Base-by-base conservation (phyloP, 2,329 filamentous ascomycete species). In the Aspergillus sp. region DNA sequence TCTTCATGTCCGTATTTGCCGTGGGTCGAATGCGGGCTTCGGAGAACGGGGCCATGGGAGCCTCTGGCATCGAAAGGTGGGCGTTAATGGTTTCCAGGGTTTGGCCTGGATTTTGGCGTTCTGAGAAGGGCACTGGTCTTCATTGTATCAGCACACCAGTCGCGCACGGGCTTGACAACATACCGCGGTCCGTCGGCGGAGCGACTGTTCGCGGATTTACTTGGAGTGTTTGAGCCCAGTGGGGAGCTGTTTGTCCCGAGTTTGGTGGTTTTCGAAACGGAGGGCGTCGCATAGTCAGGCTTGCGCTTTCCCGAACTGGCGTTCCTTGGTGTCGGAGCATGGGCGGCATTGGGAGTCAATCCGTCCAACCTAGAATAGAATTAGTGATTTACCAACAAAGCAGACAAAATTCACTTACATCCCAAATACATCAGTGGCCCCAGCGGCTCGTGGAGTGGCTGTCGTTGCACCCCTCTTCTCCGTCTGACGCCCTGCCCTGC, bases 1-100 rank as follows among this genome's bases (percentile, higher is more conserved):
- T 95, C 56, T 88, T 86, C 51, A 86, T 73, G 55, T 96, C 89
- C 1, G 86, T 89, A 38, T 84, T 83, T 2, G 86, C 83, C 4
- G 80, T 88, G 13, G 94, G 71, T 53, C 83, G 88, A 55, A 96
- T 78, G 31, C 91, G 81, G 11, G 85, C 55, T 56, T 91, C 83
- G 8, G 76, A 55, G 43, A 78, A 84, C 1, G 82, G 80, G 19
- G 80, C 78, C 15, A 83, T 72, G 2, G 82, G 83, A 2, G 80
- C 67, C 29, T 85, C 78, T 17, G 81, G 68, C 1, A 77, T 61
- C 10, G 71, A 55, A 17, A 93, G 72, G 37, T 89, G 76, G 26
- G 74, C 68, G 58, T 95, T 95, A 40, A 98, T 71, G 16, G 86
- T 74, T 55, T 96, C 88, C 29, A 91, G 56, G 7, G 86, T 72